Evolutionary conservation across 148 eudicot genomes (phyloP).

Genomic region (Rhododendron ovatum): DNA sequence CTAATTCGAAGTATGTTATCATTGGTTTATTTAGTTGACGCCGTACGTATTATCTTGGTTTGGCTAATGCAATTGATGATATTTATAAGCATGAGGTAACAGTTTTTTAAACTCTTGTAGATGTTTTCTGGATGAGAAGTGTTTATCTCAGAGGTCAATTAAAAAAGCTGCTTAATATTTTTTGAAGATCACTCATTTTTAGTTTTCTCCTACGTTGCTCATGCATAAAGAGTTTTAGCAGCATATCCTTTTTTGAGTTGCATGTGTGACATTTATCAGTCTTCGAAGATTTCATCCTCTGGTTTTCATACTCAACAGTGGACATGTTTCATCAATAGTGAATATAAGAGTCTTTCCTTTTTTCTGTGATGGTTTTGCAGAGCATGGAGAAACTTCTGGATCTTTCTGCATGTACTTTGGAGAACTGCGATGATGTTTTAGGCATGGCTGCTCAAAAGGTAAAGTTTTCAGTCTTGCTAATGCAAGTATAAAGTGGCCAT

Average conservation of each 20-base stretch:
- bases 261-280: background rate
- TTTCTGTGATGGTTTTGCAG: constrained; percentile 31
- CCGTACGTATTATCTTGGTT: background rate
- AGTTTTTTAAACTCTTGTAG: background rate
- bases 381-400: constrained; percentile 70
- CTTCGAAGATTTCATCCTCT: background rate
- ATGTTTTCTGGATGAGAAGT: background rate
- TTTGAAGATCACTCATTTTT: background rate
- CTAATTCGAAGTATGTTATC: background rate
- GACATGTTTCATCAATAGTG: background rate
- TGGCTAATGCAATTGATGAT: background rate
- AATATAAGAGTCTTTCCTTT: background rate
- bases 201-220: background rate
- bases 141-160: background rate
- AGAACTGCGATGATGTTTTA: constrained; percentile 43
- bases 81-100: background rate
- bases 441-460: constrained; percentile 39
- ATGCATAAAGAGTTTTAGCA: background rate
- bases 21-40: background rate
- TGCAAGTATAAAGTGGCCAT: background rate
- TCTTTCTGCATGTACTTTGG: constrained; percentile 46
- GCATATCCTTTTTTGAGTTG: background rate
- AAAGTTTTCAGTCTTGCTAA: constrained; percentile 17
- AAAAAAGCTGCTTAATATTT: background rate
- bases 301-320: constrained; percentile 2